These are phyloP conservation scores for Verticillium tricorpus DNA, from an alignment of 2,329 filamentous ascomycete species.

Conservation along the genomic window DNA sequence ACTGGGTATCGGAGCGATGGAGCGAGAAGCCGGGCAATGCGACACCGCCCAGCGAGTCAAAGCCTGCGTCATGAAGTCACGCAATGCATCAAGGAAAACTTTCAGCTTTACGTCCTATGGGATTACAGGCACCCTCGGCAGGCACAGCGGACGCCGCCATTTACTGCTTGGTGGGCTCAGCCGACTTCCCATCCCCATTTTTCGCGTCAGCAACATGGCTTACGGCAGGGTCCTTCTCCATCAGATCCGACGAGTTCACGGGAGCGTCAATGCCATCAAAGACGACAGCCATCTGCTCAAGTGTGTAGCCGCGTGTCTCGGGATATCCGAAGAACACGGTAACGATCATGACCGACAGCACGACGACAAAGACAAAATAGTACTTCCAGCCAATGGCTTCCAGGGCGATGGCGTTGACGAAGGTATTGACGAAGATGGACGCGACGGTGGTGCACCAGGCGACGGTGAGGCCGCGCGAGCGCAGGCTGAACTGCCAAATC, in stretches of 20 bases:
- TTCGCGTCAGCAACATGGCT: not conserved
- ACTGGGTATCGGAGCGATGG: constrained; percentile 2
- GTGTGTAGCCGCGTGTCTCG: constrained; percentile 60
- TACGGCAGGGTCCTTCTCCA: constrained; percentile 33
- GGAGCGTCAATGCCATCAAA: constrained; percentile 57
- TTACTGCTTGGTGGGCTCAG: not conserved
- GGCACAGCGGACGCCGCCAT: not conserved
- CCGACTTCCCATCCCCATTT: not conserved
- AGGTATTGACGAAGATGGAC: constrained; percentile 48
- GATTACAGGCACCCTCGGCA: not conserved
- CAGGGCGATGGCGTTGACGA: constrained; percentile 52
- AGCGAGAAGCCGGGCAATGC: not conserved
- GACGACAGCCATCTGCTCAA: constrained; percentile 63
- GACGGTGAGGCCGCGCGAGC: constrained; percentile 49
- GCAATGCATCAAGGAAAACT: not conserved
- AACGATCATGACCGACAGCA: constrained; percentile 49
- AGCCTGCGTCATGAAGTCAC: not conserved
- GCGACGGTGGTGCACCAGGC: constrained; percentile 53
- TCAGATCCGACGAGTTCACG: constrained; percentile 40
- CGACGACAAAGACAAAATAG: constrained; percentile 49
- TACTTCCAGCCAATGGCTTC: constrained; percentile 44
- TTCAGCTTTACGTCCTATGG: not conserved
- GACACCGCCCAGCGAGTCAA: no score
- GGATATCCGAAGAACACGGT: constrained; percentile 54
- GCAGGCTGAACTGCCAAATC: constrained; percentile 44